Conservation (phyloP, 352 stramenopile species). For the Pythium plurisporium region DNA sequence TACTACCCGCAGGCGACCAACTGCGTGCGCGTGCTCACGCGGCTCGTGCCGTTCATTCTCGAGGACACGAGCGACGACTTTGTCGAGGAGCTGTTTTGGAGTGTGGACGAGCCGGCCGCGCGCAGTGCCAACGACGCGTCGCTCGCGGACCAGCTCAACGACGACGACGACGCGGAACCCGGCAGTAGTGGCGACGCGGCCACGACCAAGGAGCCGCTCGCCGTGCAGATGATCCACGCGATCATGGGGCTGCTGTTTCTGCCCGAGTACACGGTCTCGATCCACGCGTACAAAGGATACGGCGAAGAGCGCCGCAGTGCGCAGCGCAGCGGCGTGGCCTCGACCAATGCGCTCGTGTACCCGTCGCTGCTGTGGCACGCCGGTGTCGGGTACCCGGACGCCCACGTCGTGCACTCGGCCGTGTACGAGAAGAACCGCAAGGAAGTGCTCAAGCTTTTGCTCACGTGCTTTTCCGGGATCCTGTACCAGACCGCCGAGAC, state of each 20-base stretch:
- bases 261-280: conserved; percentile 82
- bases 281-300: conserved; percentile 79
- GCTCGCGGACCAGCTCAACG: conserved; percentile 37
- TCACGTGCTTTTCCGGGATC: conserved; percentile 94
- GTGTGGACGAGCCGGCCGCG: conserved; percentile 26
- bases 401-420: conserved; percentile 58
- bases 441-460: conserved; percentile 93
- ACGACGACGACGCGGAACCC: conserved; percentile 14
- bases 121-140: conserved; percentile 21
- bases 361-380: conserved; percentile 77
- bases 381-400: conserved; percentile 76
- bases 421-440: conserved; percentile 93
- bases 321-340: conserved; percentile 36
- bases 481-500: conserved; percentile 92
- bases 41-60: conserved; percentile 82
- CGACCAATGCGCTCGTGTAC: conserved; percentile 49
- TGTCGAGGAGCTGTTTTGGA: conserved; percentile 82
- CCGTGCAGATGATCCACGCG: conserved; percentile 74
- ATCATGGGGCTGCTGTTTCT: conserved; percentile 86
- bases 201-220: conserved; percentile 36
- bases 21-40: conserved; percentile 76
- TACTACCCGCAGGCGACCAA: conserved; percentile 87
- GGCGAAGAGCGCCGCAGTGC: conserved; percentile 69
- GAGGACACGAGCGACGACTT: conserved; percentile 78
- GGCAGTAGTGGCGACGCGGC: background rate